These are phyloP conservation scores for Hymenoscyphus occultus DNA, from an alignment of 2,329 filamentous ascomycete genomes.

Conservation along the genomic window DNA sequence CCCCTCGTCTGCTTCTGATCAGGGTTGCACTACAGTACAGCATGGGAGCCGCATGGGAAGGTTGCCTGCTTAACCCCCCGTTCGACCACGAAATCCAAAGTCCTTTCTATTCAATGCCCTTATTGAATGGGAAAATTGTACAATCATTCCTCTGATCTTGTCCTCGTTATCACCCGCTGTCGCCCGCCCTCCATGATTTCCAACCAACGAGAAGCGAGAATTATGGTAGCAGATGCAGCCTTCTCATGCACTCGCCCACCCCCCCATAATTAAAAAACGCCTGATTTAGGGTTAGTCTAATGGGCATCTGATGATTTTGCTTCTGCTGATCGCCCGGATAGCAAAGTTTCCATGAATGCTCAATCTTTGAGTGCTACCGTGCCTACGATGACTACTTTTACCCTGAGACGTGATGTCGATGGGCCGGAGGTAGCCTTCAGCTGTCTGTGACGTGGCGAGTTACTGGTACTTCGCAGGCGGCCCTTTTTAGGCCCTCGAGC, in stretches of 20 bases:
- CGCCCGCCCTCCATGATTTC: neutral
- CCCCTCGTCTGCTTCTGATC: neutral
- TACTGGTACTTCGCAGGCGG: neutral
- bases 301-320: slow-evolving; percentile 1
- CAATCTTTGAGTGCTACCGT: neutral
- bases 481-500: neutral
- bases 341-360: neutral
- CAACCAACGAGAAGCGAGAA: neutral
- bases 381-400: neutral
- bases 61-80: neutral
- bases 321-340: slow-evolving; percentile 1
- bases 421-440: neutral
- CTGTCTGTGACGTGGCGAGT: neutral
- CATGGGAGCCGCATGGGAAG: slow-evolving; percentile 1
- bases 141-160: neutral
- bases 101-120: neutral
- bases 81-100: neutral
- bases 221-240: neutral
- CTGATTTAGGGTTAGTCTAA: neutral
- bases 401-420: neutral
- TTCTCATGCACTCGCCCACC: neutral
- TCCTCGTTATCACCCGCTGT: neutral
- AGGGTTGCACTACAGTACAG: neutral
- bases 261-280: neutral
- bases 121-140: neutral